Base-by-base conservation (phyloP, 2,329 filamentous ascomycete species). In the Metarhizium rileyi region DNA sequence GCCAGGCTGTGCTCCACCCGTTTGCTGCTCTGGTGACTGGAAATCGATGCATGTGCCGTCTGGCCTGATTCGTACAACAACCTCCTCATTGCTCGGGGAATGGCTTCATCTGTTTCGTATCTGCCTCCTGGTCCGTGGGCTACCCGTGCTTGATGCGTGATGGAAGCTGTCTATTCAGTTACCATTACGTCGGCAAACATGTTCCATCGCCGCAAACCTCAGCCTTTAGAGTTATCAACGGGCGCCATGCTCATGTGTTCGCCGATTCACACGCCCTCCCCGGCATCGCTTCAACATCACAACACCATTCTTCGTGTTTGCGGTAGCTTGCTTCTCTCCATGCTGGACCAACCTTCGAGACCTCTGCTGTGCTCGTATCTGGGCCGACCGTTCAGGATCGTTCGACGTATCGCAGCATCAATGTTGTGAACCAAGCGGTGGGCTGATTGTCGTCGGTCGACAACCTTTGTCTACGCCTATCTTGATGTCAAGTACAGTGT, bases 341-440 rank as follows among this genome's bases (percentile, higher is more conserved):
- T 33, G 14, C 8, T 35, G 26, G 33, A 41, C 42, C 43, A 46
- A 16, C 26, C 35, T 33, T 16, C 26, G 42, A 51, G 43, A 18
- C 20, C 35, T 28, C 33, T 38, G 20, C 26, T 18, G 23, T 49
- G 47, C 30, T 26, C 38, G 22, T 9, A 20, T 22, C 18, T 42
- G 20, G n/a, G 22, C 48, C 50, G 51, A 26, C 54, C 51, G 56
- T 61, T 58, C 57, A 51, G 47, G 48, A 48, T 41, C 46, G 55
- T 61, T 56, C 35, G 52, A 61, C 60, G 55, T 62, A 50, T 40
- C 55, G 44, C 59, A 54, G 38, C 58, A 52, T 57, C 51, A 42
- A 42, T 57, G 55, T 35, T 40, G 60, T 63, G 53, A 49, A 53
- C 12, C 38, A 14, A 20, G 16, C 35, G n/a, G 8, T 18, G 35